Evolutionary conservation across 1,284 basidiomycete species (phyloP).

Genomic region (Rhodotorula sp.): DNA sequence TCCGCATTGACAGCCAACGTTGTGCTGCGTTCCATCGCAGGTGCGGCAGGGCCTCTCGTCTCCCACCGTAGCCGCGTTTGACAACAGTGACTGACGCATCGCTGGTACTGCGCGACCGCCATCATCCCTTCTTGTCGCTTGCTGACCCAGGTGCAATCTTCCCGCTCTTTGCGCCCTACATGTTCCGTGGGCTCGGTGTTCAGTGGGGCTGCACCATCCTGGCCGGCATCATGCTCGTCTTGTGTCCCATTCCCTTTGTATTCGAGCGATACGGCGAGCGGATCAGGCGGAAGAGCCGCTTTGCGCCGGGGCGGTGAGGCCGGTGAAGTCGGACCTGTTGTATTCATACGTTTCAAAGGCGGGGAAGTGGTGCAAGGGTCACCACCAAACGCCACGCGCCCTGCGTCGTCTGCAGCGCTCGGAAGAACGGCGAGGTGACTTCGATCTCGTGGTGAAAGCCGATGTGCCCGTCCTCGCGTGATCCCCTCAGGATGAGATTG

Average conservation of each 20-base stretch:
- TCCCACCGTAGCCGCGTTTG: too few species aligned
- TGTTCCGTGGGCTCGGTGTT: conserved; percentile 43
- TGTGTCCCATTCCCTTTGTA: conserved; percentile 49
- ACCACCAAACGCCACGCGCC: too few species aligned
- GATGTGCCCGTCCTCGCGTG: too few species aligned
- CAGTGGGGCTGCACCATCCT: conserved; percentile 49
- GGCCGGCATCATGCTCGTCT: conserved; percentile 47
- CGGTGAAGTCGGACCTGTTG: background rate
- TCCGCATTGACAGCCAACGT: conserved; percentile 51
- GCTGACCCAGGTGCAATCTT: conserved; percentile 45
- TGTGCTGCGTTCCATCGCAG: conserved; percentile 47
- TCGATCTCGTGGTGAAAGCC: too few species aligned
- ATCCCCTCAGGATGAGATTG: too few species aligned
- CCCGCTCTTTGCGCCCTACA: conserved; percentile 46
- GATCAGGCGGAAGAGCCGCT: background rate
- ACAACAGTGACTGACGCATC: too few species aligned
- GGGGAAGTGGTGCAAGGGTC: too few species aligned
- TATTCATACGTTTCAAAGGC: too few species aligned
- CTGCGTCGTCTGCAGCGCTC: too few species aligned
- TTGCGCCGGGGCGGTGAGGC: background rate
- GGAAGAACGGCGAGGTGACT: too few species aligned
- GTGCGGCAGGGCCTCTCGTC: background rate
- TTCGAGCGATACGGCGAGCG: conserved; percentile 37
- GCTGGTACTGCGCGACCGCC: too few species aligned
- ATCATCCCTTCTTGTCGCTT: background rate